Percentiles rank a stretch among this genome's conserved stretches.
Evolutionary conservation across 768 basidiomycete species (phyloP).

Genomic region (Terana coerulea): DNA sequence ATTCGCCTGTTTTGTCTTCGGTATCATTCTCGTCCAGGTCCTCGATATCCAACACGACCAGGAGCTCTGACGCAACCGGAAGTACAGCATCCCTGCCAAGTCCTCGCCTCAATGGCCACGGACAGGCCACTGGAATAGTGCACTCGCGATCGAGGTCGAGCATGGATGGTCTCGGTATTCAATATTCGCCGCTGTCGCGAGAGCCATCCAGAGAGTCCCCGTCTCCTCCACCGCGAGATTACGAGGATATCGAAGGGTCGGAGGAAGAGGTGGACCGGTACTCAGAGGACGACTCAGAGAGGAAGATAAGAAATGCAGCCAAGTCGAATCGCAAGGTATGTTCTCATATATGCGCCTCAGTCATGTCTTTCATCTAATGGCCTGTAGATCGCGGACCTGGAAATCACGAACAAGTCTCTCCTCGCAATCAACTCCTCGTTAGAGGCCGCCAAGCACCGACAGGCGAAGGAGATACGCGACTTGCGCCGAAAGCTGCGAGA

Average conservation of each 20-base stretch:
- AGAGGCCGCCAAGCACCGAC: conserved; percentile 74
- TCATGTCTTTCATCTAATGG: too few relatives aligned
- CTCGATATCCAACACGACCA: conserved; percentile 37
- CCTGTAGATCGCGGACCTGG: conserved; percentile 83
- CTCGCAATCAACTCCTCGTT: conserved; percentile 81
- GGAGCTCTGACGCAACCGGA: conserved; percentile 35
- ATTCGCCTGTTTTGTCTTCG: conserved; percentile 69
- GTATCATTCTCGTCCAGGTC: conserved; percentile 79
- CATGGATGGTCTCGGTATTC: conserved; percentile 15
- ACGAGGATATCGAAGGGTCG: conserved; percentile 8
- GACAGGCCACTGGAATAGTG: conserved; percentile 6
- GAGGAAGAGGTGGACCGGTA: conserved; percentile 5
- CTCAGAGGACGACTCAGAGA: conserved; percentile 28
- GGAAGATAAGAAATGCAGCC: conserved; percentile 63
- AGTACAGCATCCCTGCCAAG: conserved; percentile 39
- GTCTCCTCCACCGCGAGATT: conserved; percentile 10
- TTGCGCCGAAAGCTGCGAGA: conserved; percentile 80
- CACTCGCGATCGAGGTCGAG: conserved; percentile 13
- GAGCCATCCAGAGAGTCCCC: not conserved
- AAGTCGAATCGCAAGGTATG: conserved; percentile 85
- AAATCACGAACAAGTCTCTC: conserved; percentile 86
- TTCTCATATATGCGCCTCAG: conserved; percentile 1
- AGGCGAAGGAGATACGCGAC: conserved; percentile 83
- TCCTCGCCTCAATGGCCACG: conserved; percentile 34
- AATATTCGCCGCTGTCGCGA: conserved; percentile 4